Percentiles rank a stretch among this genome's conserved stretches.
Conservation (phyloP, 306 rosid species). For the Dalbergia cochinchinensis region DNA sequence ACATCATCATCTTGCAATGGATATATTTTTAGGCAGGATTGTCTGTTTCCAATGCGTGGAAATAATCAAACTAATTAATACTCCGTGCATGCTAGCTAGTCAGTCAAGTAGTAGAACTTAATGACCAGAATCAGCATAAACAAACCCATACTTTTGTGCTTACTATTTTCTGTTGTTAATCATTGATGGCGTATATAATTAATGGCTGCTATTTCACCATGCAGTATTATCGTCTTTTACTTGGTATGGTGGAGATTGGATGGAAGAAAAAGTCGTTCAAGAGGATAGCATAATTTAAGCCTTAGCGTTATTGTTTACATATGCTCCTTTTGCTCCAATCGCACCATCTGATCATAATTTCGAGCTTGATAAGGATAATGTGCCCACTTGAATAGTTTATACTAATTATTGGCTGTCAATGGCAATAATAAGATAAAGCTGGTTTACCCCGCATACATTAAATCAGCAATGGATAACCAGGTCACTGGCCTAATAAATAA, state of each 20-base stretch:
- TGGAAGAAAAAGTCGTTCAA: constrained; percentile 9
- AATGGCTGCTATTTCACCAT: constrained; percentile 2
- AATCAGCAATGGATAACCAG: constrained; percentile 40
- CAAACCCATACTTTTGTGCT: background rate
- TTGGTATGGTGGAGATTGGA: constrained; percentile 34
- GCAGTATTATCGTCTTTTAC: constrained; percentile 8
- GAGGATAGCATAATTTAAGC: constrained; percentile 38
- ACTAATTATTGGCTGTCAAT: constrained; percentile 13
- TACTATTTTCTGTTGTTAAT: constrained; percentile 23
- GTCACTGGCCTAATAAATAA: constrained; percentile 26
- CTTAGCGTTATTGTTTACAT: constrained; percentile 23
- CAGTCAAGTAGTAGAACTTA: background rate
- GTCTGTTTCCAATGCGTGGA: constrained; percentile 20
- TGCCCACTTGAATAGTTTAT: constrained; percentile 12
- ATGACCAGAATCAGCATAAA: background rate
- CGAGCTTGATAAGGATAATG: constrained; percentile 41
- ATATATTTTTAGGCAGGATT: background rate
- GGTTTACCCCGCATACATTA: background rate
- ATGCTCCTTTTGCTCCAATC: constrained; percentile 17
- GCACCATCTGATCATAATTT: constrained; percentile 31
- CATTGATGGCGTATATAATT: constrained; percentile 17
- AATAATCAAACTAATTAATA: background rate
- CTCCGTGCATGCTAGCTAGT: background rate
- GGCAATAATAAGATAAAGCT: constrained; percentile 23
- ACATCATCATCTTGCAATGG: background rate